phyloP scores from a whole-genome alignment of 257 asterid species.

The Nicotiana tabacum region DNA sequence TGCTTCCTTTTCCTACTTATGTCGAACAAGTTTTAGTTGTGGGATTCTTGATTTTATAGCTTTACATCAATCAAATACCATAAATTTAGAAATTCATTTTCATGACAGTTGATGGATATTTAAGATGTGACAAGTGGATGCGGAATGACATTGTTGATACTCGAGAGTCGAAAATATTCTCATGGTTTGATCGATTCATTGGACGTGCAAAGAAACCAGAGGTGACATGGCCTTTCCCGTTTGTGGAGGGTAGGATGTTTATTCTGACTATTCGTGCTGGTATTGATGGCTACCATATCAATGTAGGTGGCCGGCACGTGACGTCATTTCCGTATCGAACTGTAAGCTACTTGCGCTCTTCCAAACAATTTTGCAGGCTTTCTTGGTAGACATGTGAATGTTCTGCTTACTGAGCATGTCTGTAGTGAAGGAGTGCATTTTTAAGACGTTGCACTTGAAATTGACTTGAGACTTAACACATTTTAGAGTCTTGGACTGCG shows the following conservation, averaged over 20 bases:
- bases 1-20: neutral
- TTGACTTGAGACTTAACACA: neutral
- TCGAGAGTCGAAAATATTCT: slow-evolving; percentile 21
- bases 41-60: neutral
- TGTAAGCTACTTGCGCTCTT: slow-evolving; percentile 34
- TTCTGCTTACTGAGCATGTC: neutral
- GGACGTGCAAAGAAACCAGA: slow-evolving; percentile 81
- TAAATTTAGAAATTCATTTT: neutral
- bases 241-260: slow-evolving; percentile 80
- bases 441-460: neutral
- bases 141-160: slow-evolving; percentile 11
- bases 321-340: slow-evolving; percentile 52
- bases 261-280: slow-evolving; percentile 23
- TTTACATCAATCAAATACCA: neutral
- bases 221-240: slow-evolving; percentile 57
- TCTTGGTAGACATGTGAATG: neutral
- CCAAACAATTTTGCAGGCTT: neutral
- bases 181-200: slow-evolving; percentile 72
- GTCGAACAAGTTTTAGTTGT: neutral
- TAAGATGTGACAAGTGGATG: slow-evolving; percentile 10
- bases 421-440: neutral
- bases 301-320: too few species aligned
- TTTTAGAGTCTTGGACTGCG: neutral
- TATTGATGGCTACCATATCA: too few species aligned
- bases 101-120: slow-evolving; percentile 18